Percentiles rank a stretch among this genome's conserved stretches.
Evolutionary conservation across 164 flowering plant genomes (phyloP).

Genomic region (Chimonanthus salicifolius): DNA sequence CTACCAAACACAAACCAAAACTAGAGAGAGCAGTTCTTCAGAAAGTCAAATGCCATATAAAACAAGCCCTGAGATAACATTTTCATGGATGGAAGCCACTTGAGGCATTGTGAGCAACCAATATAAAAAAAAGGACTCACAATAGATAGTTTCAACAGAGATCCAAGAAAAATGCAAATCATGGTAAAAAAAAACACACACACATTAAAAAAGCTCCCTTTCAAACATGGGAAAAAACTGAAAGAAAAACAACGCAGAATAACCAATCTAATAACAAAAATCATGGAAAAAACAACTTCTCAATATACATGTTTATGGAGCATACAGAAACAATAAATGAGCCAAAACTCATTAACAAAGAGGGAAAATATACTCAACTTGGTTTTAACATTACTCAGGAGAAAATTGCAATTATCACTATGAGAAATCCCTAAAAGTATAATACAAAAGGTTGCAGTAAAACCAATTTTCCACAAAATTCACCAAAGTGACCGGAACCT

Average conservation of each 20-base stretch:
- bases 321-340: too few relatives aligned
- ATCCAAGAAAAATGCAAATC: not conserved
- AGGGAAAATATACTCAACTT: too few relatives aligned
- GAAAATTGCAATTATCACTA: too few relatives aligned
- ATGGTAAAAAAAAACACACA: not conserved
- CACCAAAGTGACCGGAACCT: too few relatives aligned
- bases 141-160: too few relatives aligned
- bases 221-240: not conserved
- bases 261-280: not conserved
- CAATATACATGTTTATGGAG: not conserved
- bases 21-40: not conserved
- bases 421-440: too few relatives aligned
- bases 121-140: not conserved
- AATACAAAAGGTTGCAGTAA: too few relatives aligned
- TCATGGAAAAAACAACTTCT: not conserved
- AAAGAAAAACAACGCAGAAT: not conserved
- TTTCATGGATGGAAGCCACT: too few relatives aligned
- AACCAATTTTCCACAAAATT: too few relatives aligned
- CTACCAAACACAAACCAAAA: not conserved
- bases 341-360: too few relatives aligned
- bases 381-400: too few relatives aligned
- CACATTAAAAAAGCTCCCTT: not conserved
- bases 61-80: not conserved
- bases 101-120: not conserved
- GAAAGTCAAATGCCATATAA: not conserved